phyloP scores from a whole-genome alignment of 345 rosid species.

The Gossypium herbaceum region DNA sequence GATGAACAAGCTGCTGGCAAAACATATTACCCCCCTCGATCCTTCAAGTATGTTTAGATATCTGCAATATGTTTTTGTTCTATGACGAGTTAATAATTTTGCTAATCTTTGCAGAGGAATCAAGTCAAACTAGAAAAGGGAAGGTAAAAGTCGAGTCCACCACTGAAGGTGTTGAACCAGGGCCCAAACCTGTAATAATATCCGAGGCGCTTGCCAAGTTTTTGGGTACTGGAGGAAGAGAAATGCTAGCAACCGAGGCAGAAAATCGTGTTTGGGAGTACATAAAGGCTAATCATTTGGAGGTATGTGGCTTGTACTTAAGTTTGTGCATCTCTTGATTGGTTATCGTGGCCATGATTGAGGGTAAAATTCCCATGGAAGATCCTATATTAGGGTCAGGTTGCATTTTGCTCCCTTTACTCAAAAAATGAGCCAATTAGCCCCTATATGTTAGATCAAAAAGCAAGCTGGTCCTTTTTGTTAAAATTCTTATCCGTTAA shows the following conservation, averaged over 20 bases:
- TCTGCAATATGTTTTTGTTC: background rate
- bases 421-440: too few relatives aligned
- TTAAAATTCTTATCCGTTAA: background rate
- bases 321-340: background rate
- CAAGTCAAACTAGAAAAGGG: constrained; percentile 63
- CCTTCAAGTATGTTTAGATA: constrained; percentile 57
- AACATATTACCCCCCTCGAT: constrained; percentile 82
- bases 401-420: too few relatives aligned
- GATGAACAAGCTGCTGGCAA: constrained; percentile 91
- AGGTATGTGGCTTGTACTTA: constrained; percentile 40
- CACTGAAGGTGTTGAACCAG: constrained; percentile 43
- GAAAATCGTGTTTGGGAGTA: constrained; percentile 70
- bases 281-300: constrained; percentile 58
- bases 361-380: too few relatives aligned
- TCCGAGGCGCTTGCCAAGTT: constrained; percentile 84
- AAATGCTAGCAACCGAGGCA: constrained; percentile 61
- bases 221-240: constrained; percentile 59
- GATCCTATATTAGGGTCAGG: too few relatives aligned
- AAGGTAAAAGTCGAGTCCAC: constrained; percentile 58
- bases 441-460: too few relatives aligned
- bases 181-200: constrained; percentile 40
- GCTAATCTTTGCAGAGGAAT: constrained; percentile 52
- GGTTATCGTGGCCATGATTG: too few relatives aligned
- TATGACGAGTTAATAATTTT: background rate
- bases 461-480: background rate